Base-by-base conservation (phyloP, 2,329 filamentous ascomycete species). In the Aspergillus caelatus region DNA sequence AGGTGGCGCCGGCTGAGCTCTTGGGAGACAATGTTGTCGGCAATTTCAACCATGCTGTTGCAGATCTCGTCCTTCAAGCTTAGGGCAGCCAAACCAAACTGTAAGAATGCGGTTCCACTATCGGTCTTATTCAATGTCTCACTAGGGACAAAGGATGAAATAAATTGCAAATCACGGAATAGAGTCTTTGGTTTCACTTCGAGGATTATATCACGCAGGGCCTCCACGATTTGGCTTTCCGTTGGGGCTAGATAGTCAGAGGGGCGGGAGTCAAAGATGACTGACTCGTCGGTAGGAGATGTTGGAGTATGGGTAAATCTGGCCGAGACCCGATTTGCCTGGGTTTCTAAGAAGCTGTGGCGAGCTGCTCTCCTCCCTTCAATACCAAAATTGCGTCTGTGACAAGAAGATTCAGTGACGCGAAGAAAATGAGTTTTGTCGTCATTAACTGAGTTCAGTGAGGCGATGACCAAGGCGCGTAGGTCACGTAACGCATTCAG, bases 41-140 rank as follows among this genome's bases (percentile, higher is more conserved):
- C 89, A 53, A 91, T 86, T 71, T 91, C 88, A n/a, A 92, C 86
- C 88, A 91, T 96, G 58, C 91, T 92, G 54, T 89, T 87, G 77
- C 92, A 94, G 5, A 95, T 89, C 68, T 97, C 93, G 68, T 92
- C 89, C 77, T 97, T 98, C 59, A 97, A 85, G 41, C 89, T 88
- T n/a, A 97, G 83, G 2, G 94, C 93, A 0, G 95, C 94, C 7
- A 97, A 85, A 0, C 92, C 93, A 30, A 93, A 91, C 71, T 97
- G 92, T 86, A 93, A 92, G 75, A 98, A 98, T 0, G 94, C 92
- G 70, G 93, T 95, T 45, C 87, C 84, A 58, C 83, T 81, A 19
- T 85, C 83, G 3, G 83, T 85, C 69, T 85, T 84, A 75, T 87
- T 86, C 14, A 89, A 78, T 50, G 84, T 83, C 12, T 84, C 80